phyloP scores from a whole-genome alignment of 495 filamentous ascomycete genomes.

The Aspergillus saccharolyticus region DNA sequence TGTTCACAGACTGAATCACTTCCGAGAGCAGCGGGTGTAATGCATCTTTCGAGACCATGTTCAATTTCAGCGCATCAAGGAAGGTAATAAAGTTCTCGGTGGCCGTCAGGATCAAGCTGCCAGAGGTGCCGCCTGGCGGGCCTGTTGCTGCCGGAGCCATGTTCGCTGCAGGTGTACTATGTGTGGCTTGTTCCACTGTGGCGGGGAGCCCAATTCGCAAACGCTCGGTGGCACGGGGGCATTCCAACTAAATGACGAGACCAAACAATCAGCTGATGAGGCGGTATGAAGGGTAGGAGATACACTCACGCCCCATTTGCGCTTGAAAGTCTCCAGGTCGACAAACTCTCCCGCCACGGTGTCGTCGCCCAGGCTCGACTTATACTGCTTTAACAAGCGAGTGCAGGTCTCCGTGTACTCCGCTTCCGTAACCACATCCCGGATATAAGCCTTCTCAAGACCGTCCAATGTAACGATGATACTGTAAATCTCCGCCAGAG shows the following conservation, averaged over 20 bases:
- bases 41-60: slow-evolving; percentile 88
- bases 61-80: slow-evolving; percentile 85
- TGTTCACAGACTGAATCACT: slow-evolving; percentile 93
- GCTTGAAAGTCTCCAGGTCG: slow-evolving; percentile 90
- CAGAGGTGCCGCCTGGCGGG: slow-evolving; percentile 51
- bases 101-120: slow-evolving; percentile 73
- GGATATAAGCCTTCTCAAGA: slow-evolving; percentile 93
- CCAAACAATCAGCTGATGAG: slow-evolving; percentile 6
- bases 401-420: slow-evolving; percentile 96
- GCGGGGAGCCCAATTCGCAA: slow-evolving; percentile 81
- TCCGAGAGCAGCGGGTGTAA: slow-evolving; percentile 90
- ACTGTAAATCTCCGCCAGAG: slow-evolving; percentile 93
- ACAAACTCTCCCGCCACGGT: slow-evolving; percentile 76
- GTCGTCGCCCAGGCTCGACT: slow-evolving; percentile 84
- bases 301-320: slow-evolving; percentile 74
- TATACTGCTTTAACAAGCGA: slow-evolving; percentile 92
- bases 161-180: slow-evolving; percentile 35
- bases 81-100: slow-evolving; percentile 99
- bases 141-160: slow-evolving; percentile 37
- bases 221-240: slow-evolving; percentile 87
- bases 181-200: slow-evolving; percentile 53
- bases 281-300: not conserved
- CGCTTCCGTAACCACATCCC: slow-evolving; percentile 84
- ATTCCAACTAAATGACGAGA: slow-evolving; percentile 66
- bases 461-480: slow-evolving; percentile 95